These are phyloP conservation scores for Talaromyces trachyspermus DNA, from an alignment of 495 filamentous ascomycete genomes.

Conservation along the genomic window DNA sequence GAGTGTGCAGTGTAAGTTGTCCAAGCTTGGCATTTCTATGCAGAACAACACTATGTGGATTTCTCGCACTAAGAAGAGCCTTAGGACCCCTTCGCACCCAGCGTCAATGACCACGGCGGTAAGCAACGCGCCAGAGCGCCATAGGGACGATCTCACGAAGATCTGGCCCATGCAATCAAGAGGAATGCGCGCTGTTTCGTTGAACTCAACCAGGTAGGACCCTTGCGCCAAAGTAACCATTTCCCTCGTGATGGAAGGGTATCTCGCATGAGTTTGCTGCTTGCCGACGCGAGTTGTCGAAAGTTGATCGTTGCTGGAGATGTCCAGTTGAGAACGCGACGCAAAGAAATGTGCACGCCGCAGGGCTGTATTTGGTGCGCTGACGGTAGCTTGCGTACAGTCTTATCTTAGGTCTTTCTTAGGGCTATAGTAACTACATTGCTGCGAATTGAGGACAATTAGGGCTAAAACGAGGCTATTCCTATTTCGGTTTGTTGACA, in stretches of 20 bases:
- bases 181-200: slow-evolving; percentile 36
- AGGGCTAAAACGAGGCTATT: too few relatives aligned
- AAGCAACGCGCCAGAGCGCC: slow-evolving; percentile 29
- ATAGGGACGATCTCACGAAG: slow-evolving; percentile 33
- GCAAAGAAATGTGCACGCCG: slow-evolving; percentile 35
- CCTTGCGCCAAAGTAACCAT: slow-evolving; percentile 21
- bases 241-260: slow-evolving; percentile 12
- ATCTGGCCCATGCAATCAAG: slow-evolving; percentile 31
- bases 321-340: slow-evolving; percentile 25
- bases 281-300: slow-evolving; percentile 29
- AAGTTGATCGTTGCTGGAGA: slow-evolving; percentile 38
- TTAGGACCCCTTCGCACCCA: slow-evolving; percentile 41
- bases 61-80: slow-evolving; percentile 36
- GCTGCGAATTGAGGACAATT: too few relatives aligned
- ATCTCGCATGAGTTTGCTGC: slow-evolving; percentile 19
- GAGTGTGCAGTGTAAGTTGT: too few relatives aligned
- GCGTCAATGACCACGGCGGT: slow-evolving; percentile 37
- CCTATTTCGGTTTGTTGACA: too few relatives aligned
- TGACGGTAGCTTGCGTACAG: too few relatives aligned
- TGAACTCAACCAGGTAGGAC: slow-evolving; percentile 40
- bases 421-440: too few relatives aligned
- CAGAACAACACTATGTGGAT: slow-evolving; percentile 27
- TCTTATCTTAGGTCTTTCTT: too few relatives aligned
- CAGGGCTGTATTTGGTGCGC: slow-evolving; percentile 38
- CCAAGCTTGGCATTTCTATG: slow-evolving; percentile 30